These are phyloP conservation scores for Diversispora epigaea DNA, from an alignment of 192 early-diverging fungal genomes.

Conservation along the genomic window DNA sequence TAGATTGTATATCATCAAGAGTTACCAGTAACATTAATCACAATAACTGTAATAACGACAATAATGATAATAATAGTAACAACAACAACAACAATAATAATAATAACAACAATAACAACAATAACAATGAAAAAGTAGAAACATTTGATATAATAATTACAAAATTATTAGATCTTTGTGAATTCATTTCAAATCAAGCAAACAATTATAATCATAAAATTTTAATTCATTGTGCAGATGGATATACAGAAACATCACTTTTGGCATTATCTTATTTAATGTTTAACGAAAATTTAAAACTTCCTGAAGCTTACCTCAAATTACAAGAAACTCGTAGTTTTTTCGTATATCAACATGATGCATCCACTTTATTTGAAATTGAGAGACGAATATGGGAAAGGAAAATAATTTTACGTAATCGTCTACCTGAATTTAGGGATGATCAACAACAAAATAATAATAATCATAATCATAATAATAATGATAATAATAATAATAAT, in stretches of 20 bases:
- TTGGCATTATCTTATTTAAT: constrained; percentile 50
- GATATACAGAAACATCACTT: constrained; percentile 57
- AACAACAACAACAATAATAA: no score
- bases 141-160: constrained; percentile 34
- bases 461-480: not conserved
- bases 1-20: constrained; percentile 40
- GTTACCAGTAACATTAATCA: not conserved
- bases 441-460: not conserved
- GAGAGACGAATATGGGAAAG: constrained; percentile 43
- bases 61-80: no score
- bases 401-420: not conserved
- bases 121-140: not conserved
- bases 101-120: no score
- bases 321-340: constrained; percentile 56
- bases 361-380: constrained; percentile 44
- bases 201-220: constrained; percentile 36
- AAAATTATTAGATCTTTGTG: constrained; percentile 34
- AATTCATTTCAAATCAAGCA: constrained; percentile 40
- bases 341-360: constrained; percentile 56
- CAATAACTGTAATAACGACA: no score
- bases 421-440: not conserved
- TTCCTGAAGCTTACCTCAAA: constrained; percentile 54
- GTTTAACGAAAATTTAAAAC: constrained; percentile 44
- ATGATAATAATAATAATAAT: not conserved
- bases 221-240: constrained; percentile 58